A percentile compares a stretch with the other conserved stretches of the same genome.
phyloP scores from a whole-genome alignment of 2,329 filamentous ascomycete species.

The Eutypa lata region DNA sequence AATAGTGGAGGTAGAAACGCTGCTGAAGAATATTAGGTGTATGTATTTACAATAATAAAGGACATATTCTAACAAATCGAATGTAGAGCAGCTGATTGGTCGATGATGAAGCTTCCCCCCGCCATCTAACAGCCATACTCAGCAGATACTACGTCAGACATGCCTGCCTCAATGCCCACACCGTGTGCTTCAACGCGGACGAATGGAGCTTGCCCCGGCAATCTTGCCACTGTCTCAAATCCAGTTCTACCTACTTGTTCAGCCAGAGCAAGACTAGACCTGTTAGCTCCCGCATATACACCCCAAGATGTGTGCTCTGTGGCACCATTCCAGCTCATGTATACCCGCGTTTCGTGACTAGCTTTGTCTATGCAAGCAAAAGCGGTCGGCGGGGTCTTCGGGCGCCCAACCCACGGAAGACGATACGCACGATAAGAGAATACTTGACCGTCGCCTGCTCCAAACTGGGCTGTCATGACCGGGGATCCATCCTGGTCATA shows the following conservation, averaged over 20 bases:
- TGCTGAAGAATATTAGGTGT: no score
- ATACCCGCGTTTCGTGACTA: slow-evolving; percentile 17
- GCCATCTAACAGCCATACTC: slow-evolving; percentile 4
- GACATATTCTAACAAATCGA: no score
- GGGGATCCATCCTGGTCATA: slow-evolving; percentile 27
- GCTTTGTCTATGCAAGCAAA: slow-evolving; percentile 14
- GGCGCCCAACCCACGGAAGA: slow-evolving; percentile 27
- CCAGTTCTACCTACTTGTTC: slow-evolving; percentile 9
- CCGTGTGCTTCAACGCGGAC: slow-evolving; percentile 11
- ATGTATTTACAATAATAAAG: no score
- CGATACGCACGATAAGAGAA: slow-evolving; percentile 35
- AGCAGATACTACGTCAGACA: slow-evolving; percentile 4
- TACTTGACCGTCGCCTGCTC: slow-evolving; percentile 10
- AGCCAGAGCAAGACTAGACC: slow-evolving; percentile 7
- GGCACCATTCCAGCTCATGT: slow-evolving; percentile 37
- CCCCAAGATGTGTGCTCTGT: slow-evolving; percentile 34
- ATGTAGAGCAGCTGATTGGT: no score
- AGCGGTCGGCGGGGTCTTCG: slow-evolving; percentile 12
- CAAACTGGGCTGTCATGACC: slow-evolving; percentile 32
- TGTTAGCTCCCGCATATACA: slow-evolving; percentile 20
- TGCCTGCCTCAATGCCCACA: not conserved
- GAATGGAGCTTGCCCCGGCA: slow-evolving; percentile 4
- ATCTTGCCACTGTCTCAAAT: slow-evolving; percentile 13
- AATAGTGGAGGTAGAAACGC: no score
- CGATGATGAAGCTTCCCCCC: no score